Conservation (phyloP, 2,329 filamentous ascomycete genomes). For the Ophiostoma sp. region DNA sequence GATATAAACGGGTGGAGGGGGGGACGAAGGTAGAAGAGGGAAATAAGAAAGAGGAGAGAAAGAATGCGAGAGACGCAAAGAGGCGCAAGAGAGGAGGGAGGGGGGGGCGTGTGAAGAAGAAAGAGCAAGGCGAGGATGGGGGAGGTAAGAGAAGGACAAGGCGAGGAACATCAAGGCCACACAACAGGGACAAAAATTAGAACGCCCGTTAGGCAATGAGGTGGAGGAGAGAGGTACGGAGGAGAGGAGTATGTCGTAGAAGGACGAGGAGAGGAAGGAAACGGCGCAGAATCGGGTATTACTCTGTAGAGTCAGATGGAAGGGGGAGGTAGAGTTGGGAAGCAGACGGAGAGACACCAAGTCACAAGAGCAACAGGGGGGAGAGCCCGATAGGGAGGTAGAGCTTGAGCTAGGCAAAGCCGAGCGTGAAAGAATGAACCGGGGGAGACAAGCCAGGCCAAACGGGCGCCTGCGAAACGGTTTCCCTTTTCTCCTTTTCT, state of each 20-base stretch:
- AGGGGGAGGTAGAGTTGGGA: conserved; percentile 5
- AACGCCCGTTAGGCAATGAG: conserved; percentile 20
- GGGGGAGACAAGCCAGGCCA: background rate
- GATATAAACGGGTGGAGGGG: conserved; percentile 19
- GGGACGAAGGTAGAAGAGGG: background rate
- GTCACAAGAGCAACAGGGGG: background rate
- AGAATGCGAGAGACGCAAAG: background rate
- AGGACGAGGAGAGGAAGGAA: background rate
- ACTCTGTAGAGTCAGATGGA: background rate
- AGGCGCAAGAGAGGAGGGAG: background rate
- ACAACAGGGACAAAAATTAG: conserved; percentile 16
- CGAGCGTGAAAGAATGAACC: background rate
- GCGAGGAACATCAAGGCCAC: conserved; percentile 18
- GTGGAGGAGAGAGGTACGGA: conserved; percentile 1
- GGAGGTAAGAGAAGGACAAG: conserved; percentile 13
- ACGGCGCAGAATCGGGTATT: conserved; percentile 5
- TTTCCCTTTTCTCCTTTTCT: background rate
- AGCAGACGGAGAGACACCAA: conserved; percentile 10
- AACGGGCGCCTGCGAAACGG: background rate
- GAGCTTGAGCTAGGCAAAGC: background rate
- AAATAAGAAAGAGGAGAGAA: conserved; percentile 4
- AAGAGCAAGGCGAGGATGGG: conserved; percentile 14
- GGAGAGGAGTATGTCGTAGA: background rate
- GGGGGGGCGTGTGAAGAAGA: conserved; percentile 12
- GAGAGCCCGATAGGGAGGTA: background rate